Conservation (phyloP, 2,329 filamentous ascomycete genomes). For the Lecanicillium sp. region DNA sequence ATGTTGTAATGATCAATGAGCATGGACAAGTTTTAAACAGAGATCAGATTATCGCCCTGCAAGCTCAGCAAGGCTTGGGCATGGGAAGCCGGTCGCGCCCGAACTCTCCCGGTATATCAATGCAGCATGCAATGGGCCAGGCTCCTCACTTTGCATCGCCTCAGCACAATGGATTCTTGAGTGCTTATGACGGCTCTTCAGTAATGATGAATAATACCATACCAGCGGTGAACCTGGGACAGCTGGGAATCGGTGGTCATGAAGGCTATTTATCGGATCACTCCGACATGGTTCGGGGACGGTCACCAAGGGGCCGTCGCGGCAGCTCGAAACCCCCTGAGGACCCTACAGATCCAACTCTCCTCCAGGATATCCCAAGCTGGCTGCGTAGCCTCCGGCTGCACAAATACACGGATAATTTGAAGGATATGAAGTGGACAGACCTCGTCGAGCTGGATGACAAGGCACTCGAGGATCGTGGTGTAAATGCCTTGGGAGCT, state of each 20-base stretch:
- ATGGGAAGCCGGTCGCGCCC: slow-evolving; percentile 72
- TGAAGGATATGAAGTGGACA: slow-evolving; percentile 96
- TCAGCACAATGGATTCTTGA: slow-evolving; percentile 89
- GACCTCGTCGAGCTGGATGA: slow-evolving; percentile 90
- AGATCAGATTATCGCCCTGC: slow-evolving; percentile 76
- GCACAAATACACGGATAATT: slow-evolving; percentile 97
- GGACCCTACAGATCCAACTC: slow-evolving; percentile 83
- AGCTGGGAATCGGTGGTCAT: slow-evolving; percentile 60
- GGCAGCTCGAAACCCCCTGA: slow-evolving; percentile 97
- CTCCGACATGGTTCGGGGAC: slow-evolving; percentile 81
- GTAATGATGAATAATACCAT: slow-evolving; percentile 65
- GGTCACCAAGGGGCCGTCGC: slow-evolving; percentile 83
- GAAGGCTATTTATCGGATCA: slow-evolving; percentile 93
- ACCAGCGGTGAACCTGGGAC: slow-evolving; percentile 60
- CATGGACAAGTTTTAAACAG: slow-evolving; percentile 79
- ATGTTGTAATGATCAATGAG: slow-evolving; percentile 91
- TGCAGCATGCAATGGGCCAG: slow-evolving; percentile 58
- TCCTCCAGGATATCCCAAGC: slow-evolving; percentile 90
- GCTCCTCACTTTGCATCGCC: slow-evolving; percentile 73
- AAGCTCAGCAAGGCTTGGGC: slow-evolving; percentile 56
- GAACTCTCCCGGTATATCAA: slow-evolving; percentile 76
- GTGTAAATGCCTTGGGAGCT: slow-evolving; percentile 90
- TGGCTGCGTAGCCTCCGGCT: slow-evolving; percentile 92
- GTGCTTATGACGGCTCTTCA: slow-evolving; percentile 72
- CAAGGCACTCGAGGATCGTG: slow-evolving; percentile 82